Evolutionary conservation across 352 stramenopile genomes (phyloP).

Genomic region (Pythium vanterpoolii): DNA sequence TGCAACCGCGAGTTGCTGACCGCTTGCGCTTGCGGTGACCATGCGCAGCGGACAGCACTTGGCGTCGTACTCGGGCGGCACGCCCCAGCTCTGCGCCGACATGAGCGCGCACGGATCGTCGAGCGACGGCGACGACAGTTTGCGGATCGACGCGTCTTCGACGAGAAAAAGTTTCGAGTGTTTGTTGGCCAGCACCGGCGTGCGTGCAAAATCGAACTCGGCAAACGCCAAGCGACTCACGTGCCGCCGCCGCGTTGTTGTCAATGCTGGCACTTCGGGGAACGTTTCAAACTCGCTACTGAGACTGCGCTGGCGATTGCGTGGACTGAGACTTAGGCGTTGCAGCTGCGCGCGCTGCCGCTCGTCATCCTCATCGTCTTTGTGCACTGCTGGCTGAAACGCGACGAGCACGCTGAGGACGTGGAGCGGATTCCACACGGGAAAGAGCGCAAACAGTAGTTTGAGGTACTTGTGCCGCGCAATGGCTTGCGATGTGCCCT

Average conservation of each 20-base stretch:
- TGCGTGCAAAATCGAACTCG: constrained; percentile 68
- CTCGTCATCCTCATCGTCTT: constrained; percentile 23
- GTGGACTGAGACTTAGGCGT: constrained; percentile 29
- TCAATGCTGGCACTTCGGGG: background rate
- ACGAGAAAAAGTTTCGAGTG: constrained; percentile 55
- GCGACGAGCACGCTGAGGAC: constrained; percentile 47
- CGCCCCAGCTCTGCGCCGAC: constrained; percentile 53
- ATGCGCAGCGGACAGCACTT: constrained; percentile 65
- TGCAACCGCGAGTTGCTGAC: constrained; percentile 63
- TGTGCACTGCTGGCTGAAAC: constrained; percentile 25
- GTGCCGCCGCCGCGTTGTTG: constrained; percentile 4
- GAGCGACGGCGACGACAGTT: constrained; percentile 45
- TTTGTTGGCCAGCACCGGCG: constrained; percentile 37
- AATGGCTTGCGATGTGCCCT: constrained; percentile 35
- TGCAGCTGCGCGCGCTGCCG: constrained; percentile 18
- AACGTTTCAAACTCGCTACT: constrained; percentile 13
- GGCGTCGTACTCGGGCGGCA: constrained; percentile 54
- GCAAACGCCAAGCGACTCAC: constrained; percentile 34
- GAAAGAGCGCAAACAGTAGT: constrained; percentile 68
- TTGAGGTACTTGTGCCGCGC: constrained; percentile 81
- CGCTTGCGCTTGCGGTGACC: constrained; percentile 47
- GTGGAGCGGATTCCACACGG: constrained; percentile 58
- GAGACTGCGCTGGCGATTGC: background rate
- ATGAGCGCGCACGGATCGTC: constrained; percentile 65
- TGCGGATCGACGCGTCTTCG: constrained; percentile 43